Base-by-base conservation (phyloP, 2,329 filamentous ascomycete species). In the Tolypocladium paradoxum region DNA sequence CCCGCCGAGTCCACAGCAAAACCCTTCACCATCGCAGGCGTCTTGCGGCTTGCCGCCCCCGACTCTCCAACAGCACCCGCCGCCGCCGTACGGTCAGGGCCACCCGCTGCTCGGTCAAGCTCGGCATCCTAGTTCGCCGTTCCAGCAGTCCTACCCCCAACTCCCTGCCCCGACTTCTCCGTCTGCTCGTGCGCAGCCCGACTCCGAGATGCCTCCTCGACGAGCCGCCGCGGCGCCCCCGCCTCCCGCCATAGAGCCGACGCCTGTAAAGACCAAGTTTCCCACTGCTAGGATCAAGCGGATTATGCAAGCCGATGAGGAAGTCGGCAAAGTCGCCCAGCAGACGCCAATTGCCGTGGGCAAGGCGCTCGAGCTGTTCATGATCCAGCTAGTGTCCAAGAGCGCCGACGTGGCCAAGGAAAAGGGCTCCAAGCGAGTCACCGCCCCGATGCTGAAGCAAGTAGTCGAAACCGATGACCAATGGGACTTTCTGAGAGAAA, bases 221-320 rank as follows among this genome's bases (percentile, higher is more conserved):
- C 63, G 63, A 58, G 62, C 62, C 38, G 60, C 60, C 48, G 58
- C 58, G 40, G 60, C 58, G 61, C 68, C 62, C 58, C 68, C 64
- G 40, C 69, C 64, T 43, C 64, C 70, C 33, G 66, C 68, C 45
- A 71, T 81, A 61, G 83, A 72, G 68, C 81, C 69, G 72, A 96
- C 72, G 70, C 78, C 90, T 45, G 90, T 99, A 62, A 88, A 83
- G 70, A 97, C 92, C 35, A 96, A 96, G 64, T 99, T 99, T 64
- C 93, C 93, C 1, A 95, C 95, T 34, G 93, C 93, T 16, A 82
- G 93, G 57, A 99, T 99, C 75, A 99, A 99, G 77, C 84, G 93
- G 50, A 97, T 99, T 64, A 97, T 99, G 93, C 93, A 99, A 72
- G 92, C 92, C 12, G 93, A 99, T 65, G 93, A 99, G 66, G 93